A percentile compares a stretch with the other conserved stretches of the same genome.
These are phyloP conservation scores for Trichoderma pleuroti DNA, from an alignment of 2,329 filamentous ascomycete genomes.

Conservation along the genomic window DNA sequence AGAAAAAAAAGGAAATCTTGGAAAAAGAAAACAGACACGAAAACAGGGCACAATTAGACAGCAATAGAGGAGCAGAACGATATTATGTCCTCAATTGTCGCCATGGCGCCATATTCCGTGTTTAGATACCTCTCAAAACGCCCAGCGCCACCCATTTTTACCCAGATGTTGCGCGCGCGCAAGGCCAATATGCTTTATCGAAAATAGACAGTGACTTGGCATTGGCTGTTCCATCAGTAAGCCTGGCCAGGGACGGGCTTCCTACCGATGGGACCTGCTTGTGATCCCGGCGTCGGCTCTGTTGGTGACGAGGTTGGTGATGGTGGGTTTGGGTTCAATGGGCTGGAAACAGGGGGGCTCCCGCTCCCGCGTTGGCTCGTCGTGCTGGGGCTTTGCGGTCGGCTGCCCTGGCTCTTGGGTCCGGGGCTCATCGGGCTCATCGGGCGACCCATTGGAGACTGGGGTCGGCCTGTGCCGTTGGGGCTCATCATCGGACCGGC, in stretches of 20 bases:
- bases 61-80: constrained; percentile 21
- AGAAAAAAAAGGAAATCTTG: not conserved
- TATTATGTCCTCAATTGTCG: constrained; percentile 24
- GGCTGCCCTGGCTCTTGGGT: constrained; percentile 34
- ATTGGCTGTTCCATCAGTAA: constrained; percentile 31
- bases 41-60: constrained; percentile 23
- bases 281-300: constrained; percentile 32
- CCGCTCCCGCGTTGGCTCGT: constrained; percentile 40
- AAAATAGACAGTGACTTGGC: constrained; percentile 4
- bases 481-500: constrained; percentile 32
- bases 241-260: constrained; percentile 58
- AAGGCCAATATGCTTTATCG: constrained; percentile 21
- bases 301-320: constrained; percentile 22
- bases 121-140: constrained; percentile 28
- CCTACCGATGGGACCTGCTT: constrained; percentile 45
- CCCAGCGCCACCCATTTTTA: constrained; percentile 26
- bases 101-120: constrained; percentile 24
- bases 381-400: constrained; percentile 43
- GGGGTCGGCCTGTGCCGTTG: constrained; percentile 24
- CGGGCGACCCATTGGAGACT: constrained; percentile 35
- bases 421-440: constrained; percentile 44
- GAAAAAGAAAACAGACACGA: constrained; percentile 6
- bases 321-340: constrained; percentile 40
- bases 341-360: constrained; percentile 44
- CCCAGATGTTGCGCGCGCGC: constrained; percentile 22